Percentiles rank a stretch among this genome's conserved stretches.
These are phyloP conservation scores for Blastocystis sp. DNA, from an alignment of 352 stramenopile species.

Conservation along the genomic window DNA sequence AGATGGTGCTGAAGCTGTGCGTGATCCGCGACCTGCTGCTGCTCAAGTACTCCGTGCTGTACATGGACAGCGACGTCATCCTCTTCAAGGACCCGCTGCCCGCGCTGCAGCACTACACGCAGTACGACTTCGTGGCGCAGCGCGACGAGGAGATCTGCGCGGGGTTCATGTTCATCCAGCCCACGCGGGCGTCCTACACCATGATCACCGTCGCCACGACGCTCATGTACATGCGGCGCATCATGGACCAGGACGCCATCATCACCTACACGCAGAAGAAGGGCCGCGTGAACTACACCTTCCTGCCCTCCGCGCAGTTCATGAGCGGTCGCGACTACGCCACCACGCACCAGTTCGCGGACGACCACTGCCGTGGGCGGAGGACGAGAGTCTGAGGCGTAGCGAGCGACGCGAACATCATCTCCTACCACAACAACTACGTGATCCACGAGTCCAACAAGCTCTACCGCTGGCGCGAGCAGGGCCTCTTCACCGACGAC, in stretches of 20 bases:
- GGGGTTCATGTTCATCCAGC: slow-evolving; percentile 47
- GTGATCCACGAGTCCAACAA: slow-evolving; percentile 42
- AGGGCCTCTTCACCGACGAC: slow-evolving; percentile 31
- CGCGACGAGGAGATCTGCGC: slow-evolving; percentile 39
- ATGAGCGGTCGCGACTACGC: slow-evolving; percentile 30
- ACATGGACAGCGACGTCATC: slow-evolving; percentile 47
- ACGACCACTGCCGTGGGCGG: not conserved
- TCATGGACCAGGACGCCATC: slow-evolving; percentile 60
- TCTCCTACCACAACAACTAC: slow-evolving; percentile 57
- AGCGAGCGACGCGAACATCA: slow-evolving; percentile 36
- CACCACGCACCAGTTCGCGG: slow-evolving; percentile 31
- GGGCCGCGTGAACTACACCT: not conserved
- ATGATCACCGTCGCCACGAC: not conserved
- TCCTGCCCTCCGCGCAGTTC: slow-evolving; percentile 8
- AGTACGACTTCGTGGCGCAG: slow-evolving; percentile 41
- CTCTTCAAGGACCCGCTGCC: slow-evolving; percentile 52
- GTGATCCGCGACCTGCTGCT: slow-evolving; percentile 17
- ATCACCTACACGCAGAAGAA: not conserved
- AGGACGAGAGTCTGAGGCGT: not conserved
- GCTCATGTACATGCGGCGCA: slow-evolving; percentile 21
- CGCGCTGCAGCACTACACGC: slow-evolving; percentile 5
- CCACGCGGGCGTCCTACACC: not conserved
- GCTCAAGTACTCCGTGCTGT: not conserved
- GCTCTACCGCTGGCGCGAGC: slow-evolving; percentile 51
- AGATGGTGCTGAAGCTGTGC: slow-evolving; percentile 54